Evolutionary conservation across 31 red algal species (phyloP).

Genomic region (Odonthalia washingtoniensis): DNA sequence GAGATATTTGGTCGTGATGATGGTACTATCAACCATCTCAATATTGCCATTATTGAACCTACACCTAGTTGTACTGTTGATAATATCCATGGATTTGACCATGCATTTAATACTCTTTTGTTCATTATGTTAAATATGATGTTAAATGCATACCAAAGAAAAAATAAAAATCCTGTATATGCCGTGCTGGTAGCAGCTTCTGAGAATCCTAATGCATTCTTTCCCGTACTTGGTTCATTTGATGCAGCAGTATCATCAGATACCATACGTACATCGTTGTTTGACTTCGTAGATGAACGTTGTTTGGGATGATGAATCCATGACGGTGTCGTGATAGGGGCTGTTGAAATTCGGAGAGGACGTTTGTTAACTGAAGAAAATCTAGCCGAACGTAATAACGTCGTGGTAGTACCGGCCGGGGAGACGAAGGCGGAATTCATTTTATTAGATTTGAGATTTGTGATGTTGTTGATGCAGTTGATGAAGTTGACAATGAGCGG

Average conservation of each 20-base stretch:
- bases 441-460: too few relatives aligned
- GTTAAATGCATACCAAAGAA: slow-evolving; percentile 96
- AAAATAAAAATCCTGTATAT: slow-evolving; percentile 75
- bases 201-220: not conserved
- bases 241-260: not conserved
- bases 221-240: not conserved
- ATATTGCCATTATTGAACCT: slow-evolving; percentile 74
- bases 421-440: too few relatives aligned
- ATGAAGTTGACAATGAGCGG: too few relatives aligned
- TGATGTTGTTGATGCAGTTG: too few relatives aligned
- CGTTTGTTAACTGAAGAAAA: too few relatives aligned
- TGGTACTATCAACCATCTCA: slow-evolving; percentile 77
- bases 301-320: too few relatives aligned
- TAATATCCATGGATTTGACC: slow-evolving; percentile 84
- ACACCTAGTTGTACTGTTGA: slow-evolving; percentile 88
- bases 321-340: too few relatives aligned
- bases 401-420: too few relatives aligned
- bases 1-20: slow-evolving; percentile 75
- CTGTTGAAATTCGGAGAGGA: too few relatives aligned
- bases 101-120: slow-evolving; percentile 94
- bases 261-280: not conserved
- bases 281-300: too few relatives aligned
- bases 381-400: too few relatives aligned
- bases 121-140: slow-evolving; percentile 98
- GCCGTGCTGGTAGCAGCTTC: slow-evolving; percentile 14